These are phyloP conservation scores for Orbilia ellipsospora DNA, from an alignment of 2,329 filamentous ascomycete genomes.

Conservation along the genomic window DNA sequence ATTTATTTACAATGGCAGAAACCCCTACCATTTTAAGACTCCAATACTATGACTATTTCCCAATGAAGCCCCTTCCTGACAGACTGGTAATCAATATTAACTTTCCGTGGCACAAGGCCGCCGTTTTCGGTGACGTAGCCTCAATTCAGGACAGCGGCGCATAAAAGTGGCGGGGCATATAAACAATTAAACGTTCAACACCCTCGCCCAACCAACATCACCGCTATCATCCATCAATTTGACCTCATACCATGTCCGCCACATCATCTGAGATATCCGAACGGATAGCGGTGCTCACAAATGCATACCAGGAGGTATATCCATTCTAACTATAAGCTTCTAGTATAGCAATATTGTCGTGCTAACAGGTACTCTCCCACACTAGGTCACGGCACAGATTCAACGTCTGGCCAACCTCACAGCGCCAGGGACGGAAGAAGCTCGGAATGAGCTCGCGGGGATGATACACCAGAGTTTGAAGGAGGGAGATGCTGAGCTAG, in stretches of 20 bases:
- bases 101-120: too few relatives aligned
- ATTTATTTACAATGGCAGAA: too few relatives aligned
- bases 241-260: slow-evolving; percentile 26
- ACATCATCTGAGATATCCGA: slow-evolving; percentile 57
- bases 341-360: background rate
- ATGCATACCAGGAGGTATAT: slow-evolving; percentile 58
- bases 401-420: slow-evolving; percentile 69
- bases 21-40: too few relatives aligned
- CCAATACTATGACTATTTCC: too few relatives aligned
- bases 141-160: slow-evolving; percentile 8
- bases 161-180: slow-evolving; percentile 4
- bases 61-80: too few relatives aligned
- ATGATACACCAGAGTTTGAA: slow-evolving; percentile 58
- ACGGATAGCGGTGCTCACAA: slow-evolving; percentile 56
- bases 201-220: slow-evolving; percentile 4
- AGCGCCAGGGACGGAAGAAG: slow-evolving; percentile 56
- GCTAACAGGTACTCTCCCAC: slow-evolving; percentile 22
- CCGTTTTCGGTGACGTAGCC: slow-evolving; percentile 30
- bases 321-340: background rate
- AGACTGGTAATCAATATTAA: too few relatives aligned
- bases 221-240: background rate
- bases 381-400: slow-evolving; percentile 65
- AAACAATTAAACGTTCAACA: background rate
- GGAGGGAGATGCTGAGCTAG: slow-evolving; percentile 64
- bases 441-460: slow-evolving; percentile 57